A percentile compares a stretch with the other conserved stretches of the same genome.
These are phyloP conservation scores for Globisporangium orthogonon DNA, from an alignment of 352 stramenopile genomes.

Conservation along the genomic window DNA sequence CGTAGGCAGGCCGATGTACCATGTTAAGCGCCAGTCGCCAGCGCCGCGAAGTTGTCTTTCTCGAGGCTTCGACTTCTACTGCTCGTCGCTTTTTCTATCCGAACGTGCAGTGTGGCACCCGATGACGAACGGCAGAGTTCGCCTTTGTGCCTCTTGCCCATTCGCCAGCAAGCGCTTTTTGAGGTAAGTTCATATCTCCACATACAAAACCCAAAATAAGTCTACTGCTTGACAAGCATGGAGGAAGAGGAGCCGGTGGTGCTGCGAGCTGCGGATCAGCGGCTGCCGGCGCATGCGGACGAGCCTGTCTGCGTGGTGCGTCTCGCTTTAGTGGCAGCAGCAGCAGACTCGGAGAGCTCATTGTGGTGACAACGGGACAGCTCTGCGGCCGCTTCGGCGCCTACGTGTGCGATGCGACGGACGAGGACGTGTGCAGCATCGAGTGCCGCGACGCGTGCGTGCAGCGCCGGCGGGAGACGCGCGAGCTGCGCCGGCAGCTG, in stretches of 20 bases:
- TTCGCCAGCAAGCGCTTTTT: too few relatives aligned
- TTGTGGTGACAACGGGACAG: constrained; percentile 16
- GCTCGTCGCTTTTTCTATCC: too few relatives aligned
- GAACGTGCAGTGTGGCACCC: too few relatives aligned
- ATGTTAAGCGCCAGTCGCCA: not conserved
- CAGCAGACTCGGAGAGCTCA: not conserved
- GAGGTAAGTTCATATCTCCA: too few relatives aligned
- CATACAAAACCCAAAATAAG: too few relatives aligned
- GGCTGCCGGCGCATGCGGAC: constrained; percentile 4
- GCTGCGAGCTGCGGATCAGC: constrained; percentile 9
- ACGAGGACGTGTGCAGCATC: constrained; percentile 81
- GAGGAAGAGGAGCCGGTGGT: constrained; percentile 2
- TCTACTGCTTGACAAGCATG: not conserved
- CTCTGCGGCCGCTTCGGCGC: constrained; percentile 68
- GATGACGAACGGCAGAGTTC: too few relatives aligned
- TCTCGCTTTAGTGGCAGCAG: not conserved
- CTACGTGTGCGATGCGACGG: constrained; percentile 76
- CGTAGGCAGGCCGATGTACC: not conserved
- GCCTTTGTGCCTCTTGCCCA: too few relatives aligned
- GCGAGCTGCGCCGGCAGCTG: constrained; percentile 11
- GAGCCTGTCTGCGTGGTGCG: constrained; percentile 14
- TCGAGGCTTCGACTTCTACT: too few relatives aligned
- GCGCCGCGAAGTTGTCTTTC: too few relatives aligned
- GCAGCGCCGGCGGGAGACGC: constrained; percentile 7
- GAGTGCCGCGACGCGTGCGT: constrained; percentile 58